Evolutionary conservation across 2,329 filamentous ascomycete genomes (phyloP).

Genomic region (Neonectria faginata): DNA sequence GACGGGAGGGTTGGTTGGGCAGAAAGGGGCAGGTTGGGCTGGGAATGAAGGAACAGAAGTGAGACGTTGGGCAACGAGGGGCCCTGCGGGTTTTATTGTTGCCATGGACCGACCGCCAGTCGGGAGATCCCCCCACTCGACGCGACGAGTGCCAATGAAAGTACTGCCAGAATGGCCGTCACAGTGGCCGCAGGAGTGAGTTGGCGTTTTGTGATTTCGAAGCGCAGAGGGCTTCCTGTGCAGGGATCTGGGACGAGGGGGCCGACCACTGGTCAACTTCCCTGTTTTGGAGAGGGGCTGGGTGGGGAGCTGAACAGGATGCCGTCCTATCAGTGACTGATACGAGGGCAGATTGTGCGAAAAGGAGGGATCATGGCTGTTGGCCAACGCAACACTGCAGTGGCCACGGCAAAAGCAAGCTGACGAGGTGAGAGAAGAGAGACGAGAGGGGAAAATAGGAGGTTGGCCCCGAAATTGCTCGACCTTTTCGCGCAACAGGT

Average conservation of each 20-base stretch:
- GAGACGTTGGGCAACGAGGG: conserved; percentile 57
- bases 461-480: conserved; percentile 43
- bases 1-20: conserved; percentile 51
- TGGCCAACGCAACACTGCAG: conserved; percentile 60
- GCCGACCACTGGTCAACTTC: conserved; percentile 52
- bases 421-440: conserved; percentile 28
- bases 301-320: conserved; percentile 52
- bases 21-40: conserved; percentile 54
- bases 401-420: conserved; percentile 44
- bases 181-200: conserved; percentile 62
- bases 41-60: conserved; percentile 48
- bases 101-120: conserved; percentile 46
- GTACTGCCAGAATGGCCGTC: conserved; percentile 52
- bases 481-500: conserved; percentile 29
- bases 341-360: conserved; percentile 48
- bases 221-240: conserved; percentile 43
- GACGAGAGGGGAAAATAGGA: conserved; percentile 31
- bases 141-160: conserved; percentile 41
- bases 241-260: conserved; percentile 50
- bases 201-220: conserved; percentile 55
- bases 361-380: conserved; percentile 58
- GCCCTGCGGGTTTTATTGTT: conserved; percentile 63
- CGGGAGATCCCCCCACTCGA: conserved; percentile 42
- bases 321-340: conserved; percentile 58
- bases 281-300: conserved; percentile 53